A percentile compares a stretch with the other conserved stretches of the same genome.
These are phyloP conservation scores for Pichia kudriavzevii DNA, from an alignment of 1,139 yeast species.

Conservation along the genomic window DNA sequence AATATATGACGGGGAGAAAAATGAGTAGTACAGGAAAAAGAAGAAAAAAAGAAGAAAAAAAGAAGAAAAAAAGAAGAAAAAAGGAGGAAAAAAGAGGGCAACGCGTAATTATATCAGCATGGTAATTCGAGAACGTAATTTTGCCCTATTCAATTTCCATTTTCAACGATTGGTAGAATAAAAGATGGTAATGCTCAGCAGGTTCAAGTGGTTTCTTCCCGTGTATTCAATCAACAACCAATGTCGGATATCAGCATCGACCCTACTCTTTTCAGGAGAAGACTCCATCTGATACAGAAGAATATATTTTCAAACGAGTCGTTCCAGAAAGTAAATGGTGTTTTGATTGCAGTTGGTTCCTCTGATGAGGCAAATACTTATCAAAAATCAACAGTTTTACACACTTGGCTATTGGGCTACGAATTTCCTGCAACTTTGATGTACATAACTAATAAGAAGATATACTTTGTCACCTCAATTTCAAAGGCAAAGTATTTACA, in stretches of 20 bases:
- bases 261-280: constrained; percentile 30
- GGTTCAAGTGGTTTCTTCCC: too few species aligned
- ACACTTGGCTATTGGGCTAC: constrained; percentile 89
- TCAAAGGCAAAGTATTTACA: constrained; percentile 81
- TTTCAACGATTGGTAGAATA: too few species aligned
- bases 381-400: constrained; percentile 80
- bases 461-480: constrained; percentile 68
- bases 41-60: too few species aligned
- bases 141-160: too few species aligned
- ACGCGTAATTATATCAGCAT: too few species aligned
- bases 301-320: constrained; percentile 32
- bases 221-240: too few species aligned
- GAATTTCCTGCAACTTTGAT: constrained; percentile 90
- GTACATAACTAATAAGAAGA: constrained; percentile 52
- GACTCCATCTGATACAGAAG: constrained; percentile 36
- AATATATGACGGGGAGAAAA: too few species aligned
- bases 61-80: too few species aligned
- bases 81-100: too few species aligned
- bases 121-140: too few species aligned
- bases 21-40: too few species aligned
- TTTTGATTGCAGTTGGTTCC: constrained; percentile 72
- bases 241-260: constrained; percentile 31
- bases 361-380: constrained; percentile 84
- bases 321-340: constrained; percentile 45
- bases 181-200: too few species aligned